Evolutionary conservation across 495 filamentous ascomycete genomes (phyloP), one percentile per base, ranked within the genome.

Genomic region (Talaromyces stipitatus): DNA sequence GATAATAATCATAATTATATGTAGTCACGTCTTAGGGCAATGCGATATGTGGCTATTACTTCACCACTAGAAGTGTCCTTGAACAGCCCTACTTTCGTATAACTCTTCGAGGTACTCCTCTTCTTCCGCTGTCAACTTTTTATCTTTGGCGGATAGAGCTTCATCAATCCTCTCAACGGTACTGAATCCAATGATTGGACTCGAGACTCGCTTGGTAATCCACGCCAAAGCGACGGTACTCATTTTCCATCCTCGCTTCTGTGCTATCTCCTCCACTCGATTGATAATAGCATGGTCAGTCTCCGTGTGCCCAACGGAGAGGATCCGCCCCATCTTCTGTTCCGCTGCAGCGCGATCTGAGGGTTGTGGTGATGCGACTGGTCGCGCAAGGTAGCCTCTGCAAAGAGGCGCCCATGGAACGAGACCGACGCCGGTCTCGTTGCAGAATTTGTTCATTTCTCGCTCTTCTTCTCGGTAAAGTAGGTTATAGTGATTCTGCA

Each of bases 401-500:
- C 60, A 54, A 0, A 81, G 64, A 20, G 80, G 80, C 47, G 73
- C 68, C 81, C 82, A 85, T 16, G 82, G 83, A 38, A 85, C 78
- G 5, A 86, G 48, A 0, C 82, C 84, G 4, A 88, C 81, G 12
- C 85, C 83, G 0, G 85, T 86, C 47, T 77, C 74, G 28, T 79
- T 69, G 64, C 84, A 87, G 69, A 80, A 83, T 2, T 71, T 66
- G 61, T 75, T 82, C 82, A 86, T 86, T 69, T 86, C 83, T 9
- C 83, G 68, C 70, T 86, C 84, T 61, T 86, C 83, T 69, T 87
- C 83, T 12, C 84, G 69, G 64, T 86, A 86, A 11, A 83, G 63
- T 23, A 87, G 68, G 69, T 84, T 85, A 63, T 85, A 82, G 36
- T 78, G 73, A 64, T 84, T 83, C 66, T 87, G 84, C 84, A 86